phyloP scores from a whole-genome alignment of 2,329 filamentous ascomycete genomes.

The Plenodomus tracheiphilus region DNA sequence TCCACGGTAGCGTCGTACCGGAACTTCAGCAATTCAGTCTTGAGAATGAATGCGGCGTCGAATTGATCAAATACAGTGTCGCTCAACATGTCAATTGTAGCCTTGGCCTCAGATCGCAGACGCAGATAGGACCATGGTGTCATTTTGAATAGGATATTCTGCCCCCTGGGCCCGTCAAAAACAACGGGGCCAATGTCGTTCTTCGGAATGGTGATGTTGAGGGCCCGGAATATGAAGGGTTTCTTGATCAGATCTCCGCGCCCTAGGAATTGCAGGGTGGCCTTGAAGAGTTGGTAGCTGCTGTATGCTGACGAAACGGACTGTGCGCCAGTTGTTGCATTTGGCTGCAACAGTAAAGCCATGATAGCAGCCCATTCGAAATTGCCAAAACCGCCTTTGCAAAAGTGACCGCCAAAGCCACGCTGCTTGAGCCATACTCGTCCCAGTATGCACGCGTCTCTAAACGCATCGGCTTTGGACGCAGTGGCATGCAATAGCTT shows the following conservation, averaged over 20 bases:
- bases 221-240: constrained; percentile 58
- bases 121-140: constrained; percentile 77
- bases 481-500: constrained; percentile 72
- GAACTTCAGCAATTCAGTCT: constrained; percentile 55
- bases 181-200: constrained; percentile 66
- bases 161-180: constrained; percentile 72
- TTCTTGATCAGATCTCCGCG: constrained; percentile 71
- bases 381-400: constrained; percentile 82
- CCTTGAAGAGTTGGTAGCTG: constrained; percentile 93
- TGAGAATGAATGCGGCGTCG: constrained; percentile 77
- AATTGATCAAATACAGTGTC: constrained; percentile 79
- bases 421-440: constrained; percentile 88
- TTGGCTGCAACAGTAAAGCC: constrained; percentile 78
- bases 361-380: constrained; percentile 88
- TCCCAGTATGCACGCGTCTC: constrained; percentile 83
- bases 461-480: constrained; percentile 71
- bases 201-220: constrained; percentile 36
- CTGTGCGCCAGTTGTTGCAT: constrained; percentile 70
- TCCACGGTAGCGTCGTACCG: constrained; percentile 59
- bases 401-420: constrained; percentile 72
- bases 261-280: constrained; percentile 83
- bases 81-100: constrained; percentile 74
- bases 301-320: constrained; percentile 80
- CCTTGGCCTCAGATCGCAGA: constrained; percentile 73
- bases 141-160: constrained; percentile 93